Base-by-base conservation (phyloP, 495 filamentous ascomycete species). In the Amniculicola lignicola region DNA sequence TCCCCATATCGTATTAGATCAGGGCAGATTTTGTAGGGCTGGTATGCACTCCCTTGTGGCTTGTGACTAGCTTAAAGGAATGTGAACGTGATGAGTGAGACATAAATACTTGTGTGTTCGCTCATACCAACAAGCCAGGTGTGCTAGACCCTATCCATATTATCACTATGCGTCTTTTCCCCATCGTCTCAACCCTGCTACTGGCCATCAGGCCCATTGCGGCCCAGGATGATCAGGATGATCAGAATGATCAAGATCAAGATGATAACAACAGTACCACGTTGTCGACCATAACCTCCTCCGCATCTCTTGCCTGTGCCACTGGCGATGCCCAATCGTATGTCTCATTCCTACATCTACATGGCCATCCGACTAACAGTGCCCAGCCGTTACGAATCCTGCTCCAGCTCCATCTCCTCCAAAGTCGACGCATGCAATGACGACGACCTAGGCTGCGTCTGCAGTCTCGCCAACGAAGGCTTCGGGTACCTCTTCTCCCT, bases 301-400 rank as follows among this genome's bases (percentile, higher is more conserved):
- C 54, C 12, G 46, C 54, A 18, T 1, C 15, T 25, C 37, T 58
- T 5, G 11, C 37, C 4, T 58, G 54, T 22, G 42, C 54, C 7
- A 58, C 54, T n/a, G 46, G 45, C 4, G 38, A 51, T 18, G 25
- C 38, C 21, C 18, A 25, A 23, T 25, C 54, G 46, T 51, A 18
- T 14, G 45, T 43, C 4, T n/a, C n/a, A n/a, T n/a, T 24, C n/a
- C 2, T 16, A 9, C 24, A 11, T 24, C 24, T 36, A 14, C 29
- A 7, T 33, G n/a, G 29, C 15, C 11, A 11, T 19, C 25, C 21
- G 11, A 22, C 38, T 15, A 28, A n/a, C 4, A 25, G n/a, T 23
- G 41, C 11, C 37, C 35, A 33, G 51, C 29, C 10, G 3, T 25
- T 57, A 57, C 21, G 38, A 45, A 21, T 52, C 56, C 29, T 59